Percentiles rank a stretch among this genome's conserved stretches.
Conservation (phyloP, 1,284 basidiomycete genomes). For the Apiotrichum mycotoxinovorans region DNA sequence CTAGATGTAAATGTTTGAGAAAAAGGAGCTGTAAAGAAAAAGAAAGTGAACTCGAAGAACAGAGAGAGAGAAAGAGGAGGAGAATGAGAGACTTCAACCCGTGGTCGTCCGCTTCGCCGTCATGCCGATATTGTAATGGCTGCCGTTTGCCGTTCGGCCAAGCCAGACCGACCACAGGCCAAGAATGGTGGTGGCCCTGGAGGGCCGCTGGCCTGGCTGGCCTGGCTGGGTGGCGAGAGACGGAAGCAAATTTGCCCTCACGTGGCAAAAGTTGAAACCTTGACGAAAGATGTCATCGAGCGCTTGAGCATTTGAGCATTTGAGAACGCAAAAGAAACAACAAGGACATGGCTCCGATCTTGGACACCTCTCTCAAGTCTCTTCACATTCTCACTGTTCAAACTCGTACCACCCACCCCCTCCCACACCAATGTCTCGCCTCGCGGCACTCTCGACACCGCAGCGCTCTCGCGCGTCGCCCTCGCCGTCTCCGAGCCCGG, state of each 20-base stretch:
- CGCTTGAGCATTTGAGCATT: no score
- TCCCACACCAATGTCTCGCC: slow-evolving; percentile 12
- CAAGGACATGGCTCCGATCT: no score
- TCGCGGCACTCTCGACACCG: slow-evolving; percentile 45
- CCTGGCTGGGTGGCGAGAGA: neutral
- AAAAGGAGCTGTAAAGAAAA: neutral
- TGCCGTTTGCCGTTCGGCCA: no score
- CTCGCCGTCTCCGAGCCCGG: slow-evolving; percentile 45
- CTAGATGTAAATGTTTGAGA: neutral
- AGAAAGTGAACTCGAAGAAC: no score
- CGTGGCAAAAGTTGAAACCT: neutral
- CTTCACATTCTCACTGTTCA: no score
- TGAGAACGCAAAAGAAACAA: no score
- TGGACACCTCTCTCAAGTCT: no score
- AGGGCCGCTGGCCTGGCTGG: no score
- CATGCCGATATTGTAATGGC: no score
- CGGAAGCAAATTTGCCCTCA: neutral
- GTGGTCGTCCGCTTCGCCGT: no score
- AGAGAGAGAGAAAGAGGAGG: neutral
- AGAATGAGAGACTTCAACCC: no score
- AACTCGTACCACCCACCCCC: neutral
- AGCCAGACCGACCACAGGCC: neutral
- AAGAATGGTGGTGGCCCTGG: no score
- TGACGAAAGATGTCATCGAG: neutral
- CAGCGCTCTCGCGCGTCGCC: slow-evolving; percentile 52